A percentile compares a stretch with the other conserved stretches of the same genome.
phyloP scores from a whole-genome alignment of 1,284 basidiomycete genomes.

The Somion occarium region DNA sequence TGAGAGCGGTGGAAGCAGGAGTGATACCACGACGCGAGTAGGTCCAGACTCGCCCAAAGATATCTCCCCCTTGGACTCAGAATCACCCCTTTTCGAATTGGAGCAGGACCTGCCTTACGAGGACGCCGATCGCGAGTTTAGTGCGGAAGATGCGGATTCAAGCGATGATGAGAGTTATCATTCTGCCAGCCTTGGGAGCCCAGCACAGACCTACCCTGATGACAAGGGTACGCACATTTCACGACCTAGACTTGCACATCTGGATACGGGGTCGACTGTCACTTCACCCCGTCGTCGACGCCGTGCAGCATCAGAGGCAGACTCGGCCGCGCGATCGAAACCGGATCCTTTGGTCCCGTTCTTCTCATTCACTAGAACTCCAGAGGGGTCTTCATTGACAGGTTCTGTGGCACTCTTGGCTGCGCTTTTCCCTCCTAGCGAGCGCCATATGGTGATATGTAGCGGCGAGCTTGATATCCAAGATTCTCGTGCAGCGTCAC shows the following conservation, averaged over 20 bases:
- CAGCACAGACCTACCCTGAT: background rate
- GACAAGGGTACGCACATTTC: background rate
- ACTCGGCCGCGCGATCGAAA: background rate
- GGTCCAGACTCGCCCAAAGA: slow-evolving; percentile 23
- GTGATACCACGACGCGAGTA: slow-evolving; percentile 24
- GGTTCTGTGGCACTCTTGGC: slow-evolving; percentile 59
- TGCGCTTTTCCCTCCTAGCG: slow-evolving; percentile 57
- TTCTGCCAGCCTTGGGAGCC: background rate
- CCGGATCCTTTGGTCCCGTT: slow-evolving; percentile 42
- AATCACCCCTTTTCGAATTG: slow-evolving; percentile 15
- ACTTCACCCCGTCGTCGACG: background rate
- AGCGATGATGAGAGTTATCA: slow-evolving; percentile 16
- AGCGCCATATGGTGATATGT: slow-evolving; percentile 71
- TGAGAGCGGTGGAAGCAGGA: slow-evolving; percentile 20
- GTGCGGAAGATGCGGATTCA: slow-evolving; percentile 9
- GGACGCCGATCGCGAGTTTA: slow-evolving; percentile 10
- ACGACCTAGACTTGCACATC: slow-evolving; percentile 4
- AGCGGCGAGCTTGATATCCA: slow-evolving; percentile 59
- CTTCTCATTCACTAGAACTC: slow-evolving; percentile 71
- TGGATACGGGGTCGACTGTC: slow-evolving; percentile 5
- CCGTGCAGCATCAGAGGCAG: slow-evolving; percentile 14
- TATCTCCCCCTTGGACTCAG: slow-evolving; percentile 13
- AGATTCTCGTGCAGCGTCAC: slow-evolving; percentile 38
- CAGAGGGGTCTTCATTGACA: slow-evolving; percentile 70
- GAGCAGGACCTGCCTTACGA: slow-evolving; percentile 13